Conservation (phyloP, 148 eudicot species). For the Nepenthes gracilis region DNA sequence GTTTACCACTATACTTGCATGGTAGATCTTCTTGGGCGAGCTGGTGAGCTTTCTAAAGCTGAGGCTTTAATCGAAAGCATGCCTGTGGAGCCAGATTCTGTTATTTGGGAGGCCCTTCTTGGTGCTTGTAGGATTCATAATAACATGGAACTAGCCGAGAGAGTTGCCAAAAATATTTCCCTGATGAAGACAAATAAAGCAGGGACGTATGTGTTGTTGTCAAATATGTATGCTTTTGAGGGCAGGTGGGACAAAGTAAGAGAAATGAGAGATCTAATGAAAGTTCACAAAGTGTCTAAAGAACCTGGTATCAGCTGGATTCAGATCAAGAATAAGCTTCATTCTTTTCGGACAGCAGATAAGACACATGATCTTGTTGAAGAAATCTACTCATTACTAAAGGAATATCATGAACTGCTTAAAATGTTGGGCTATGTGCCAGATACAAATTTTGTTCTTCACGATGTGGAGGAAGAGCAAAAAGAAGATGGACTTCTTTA, state of each 20-base stretch:
- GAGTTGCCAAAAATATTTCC: conserved; percentile 21
- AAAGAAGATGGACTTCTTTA: conserved; percentile 23
- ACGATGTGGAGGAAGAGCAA: conserved; percentile 35
- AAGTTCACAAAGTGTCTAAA: conserved; percentile 19
- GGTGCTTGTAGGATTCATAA: conserved; percentile 29
- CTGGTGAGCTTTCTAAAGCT: conserved; percentile 24
- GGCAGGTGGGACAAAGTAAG: conserved; percentile 30
- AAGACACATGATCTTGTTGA: conserved; percentile 10
- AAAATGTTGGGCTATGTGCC: conserved; percentile 27
- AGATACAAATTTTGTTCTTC: conserved; percentile 21
- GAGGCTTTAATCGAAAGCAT: conserved; percentile 28
- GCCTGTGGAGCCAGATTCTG: conserved; percentile 26
- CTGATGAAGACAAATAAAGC: conserved; percentile 14
- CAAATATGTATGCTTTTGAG: conserved; percentile 29
- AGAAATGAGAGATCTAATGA: conserved; percentile 19
- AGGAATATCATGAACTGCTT: conserved; percentile 12
- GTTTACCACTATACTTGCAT: conserved; percentile 34
- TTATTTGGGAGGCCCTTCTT: conserved; percentile 33
- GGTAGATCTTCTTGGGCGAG: conserved; percentile 36
- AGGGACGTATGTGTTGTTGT: conserved; percentile 25
- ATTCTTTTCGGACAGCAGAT: conserved; percentile 22
- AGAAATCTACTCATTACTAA: conserved; percentile 11
- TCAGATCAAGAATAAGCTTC: conserved; percentile 20
- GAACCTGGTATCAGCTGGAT: conserved; percentile 31
- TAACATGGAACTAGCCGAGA: conserved; percentile 20